Evolutionary conservation across 257 asterid species (phyloP), one percentile per base, ranked within the genome.

Genomic region (Rubia yunnanensis): DNA sequence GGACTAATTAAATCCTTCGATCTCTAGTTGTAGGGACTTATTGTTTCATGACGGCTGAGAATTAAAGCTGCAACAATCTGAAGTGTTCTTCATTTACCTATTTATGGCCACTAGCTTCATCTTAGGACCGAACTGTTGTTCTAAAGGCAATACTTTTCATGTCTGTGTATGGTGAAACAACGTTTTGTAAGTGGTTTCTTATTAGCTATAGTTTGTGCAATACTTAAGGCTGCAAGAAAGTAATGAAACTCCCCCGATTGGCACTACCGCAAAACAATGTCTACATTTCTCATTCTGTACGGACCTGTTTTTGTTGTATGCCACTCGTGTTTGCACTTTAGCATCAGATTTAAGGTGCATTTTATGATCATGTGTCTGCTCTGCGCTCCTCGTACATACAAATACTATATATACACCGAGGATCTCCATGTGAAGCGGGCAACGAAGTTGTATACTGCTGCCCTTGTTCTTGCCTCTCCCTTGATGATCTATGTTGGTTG

Each of bases 191-290:
- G n/a, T n/a, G n/a, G n/a, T n/a, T 38, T 18, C 57, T 67, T 55
- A 55, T 30, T 22, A n/a, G 18, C 41, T 38, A 3, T 35, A n/a
- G 26, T 20, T 38, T 65, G n/a, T 38, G 52, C 31, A 6, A 20
- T 53, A 5, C 3, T 3, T 36, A 72, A 72, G 77, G 72, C 67
- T 65, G 30, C 72, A 72, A 44, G 69, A 72, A 72, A 67, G 77
- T 52, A 72, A 72, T 66, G 77, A 66, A 59, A 72, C 77, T 72
- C 72, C 0, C 72, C 72, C 0, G 72, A 66, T 10, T 72, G 72
- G 76, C 76, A 72, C 55, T 72, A 72, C 15, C 76, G 18, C 58
- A 72, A 63, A 59, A 66, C 72, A 65, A 72, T 72, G 71, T 72
- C 76, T 1, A 72, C 72, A 4, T 66, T 72, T 36, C 62, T 72